Evolutionary conservation across 2,329 filamentous ascomycete genomes (phyloP).

Genomic region (Escovopsis sp.): DNA sequence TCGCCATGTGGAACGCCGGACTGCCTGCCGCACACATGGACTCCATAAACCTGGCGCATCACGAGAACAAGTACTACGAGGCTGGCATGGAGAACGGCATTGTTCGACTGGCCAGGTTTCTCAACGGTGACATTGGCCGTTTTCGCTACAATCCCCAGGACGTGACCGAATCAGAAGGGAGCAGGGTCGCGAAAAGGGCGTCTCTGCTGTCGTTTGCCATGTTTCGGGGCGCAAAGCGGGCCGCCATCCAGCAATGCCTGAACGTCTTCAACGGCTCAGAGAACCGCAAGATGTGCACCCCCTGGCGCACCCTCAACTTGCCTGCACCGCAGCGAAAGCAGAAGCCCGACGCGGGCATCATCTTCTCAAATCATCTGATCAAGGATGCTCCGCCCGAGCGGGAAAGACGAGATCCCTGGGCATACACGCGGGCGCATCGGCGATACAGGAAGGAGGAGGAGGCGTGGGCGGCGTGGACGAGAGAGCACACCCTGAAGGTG

Average conservation of each 20-base stretch:
- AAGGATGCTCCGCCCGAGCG: slow-evolving; percentile 10
- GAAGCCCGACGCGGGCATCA: slow-evolving; percentile 10
- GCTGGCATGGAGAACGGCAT: slow-evolving; percentile 16
- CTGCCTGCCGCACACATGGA: background rate
- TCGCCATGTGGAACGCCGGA: slow-evolving; percentile 1
- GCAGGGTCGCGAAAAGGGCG: slow-evolving; percentile 4
- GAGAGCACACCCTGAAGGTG: slow-evolving; percentile 8
- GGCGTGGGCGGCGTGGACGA: slow-evolving; percentile 10
- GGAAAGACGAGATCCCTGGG: slow-evolving; percentile 13
- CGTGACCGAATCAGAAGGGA: background rate
- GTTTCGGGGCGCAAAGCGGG: slow-evolving; percentile 29
- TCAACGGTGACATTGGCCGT: background rate
- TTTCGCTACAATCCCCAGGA: background rate
- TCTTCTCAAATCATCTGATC: slow-evolving; percentile 10
- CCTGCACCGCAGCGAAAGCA: slow-evolving; percentile 11
- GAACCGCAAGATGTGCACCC: slow-evolving; percentile 21
- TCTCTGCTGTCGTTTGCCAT: slow-evolving; percentile 15
- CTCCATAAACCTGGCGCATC: slow-evolving; percentile 17
- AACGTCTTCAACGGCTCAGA: slow-evolving; percentile 22
- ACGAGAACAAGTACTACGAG: slow-evolving; percentile 23
- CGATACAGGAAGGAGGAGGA: slow-evolving; percentile 9
- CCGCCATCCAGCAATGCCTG: slow-evolving; percentile 29
- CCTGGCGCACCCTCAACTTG: slow-evolving; percentile 23
- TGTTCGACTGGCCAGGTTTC: slow-evolving; percentile 7
- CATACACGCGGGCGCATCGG: slow-evolving; percentile 13